Base-by-base conservation (phyloP, 2,329 filamentous ascomycete genomes). In the Alternaria alternata region DNA sequence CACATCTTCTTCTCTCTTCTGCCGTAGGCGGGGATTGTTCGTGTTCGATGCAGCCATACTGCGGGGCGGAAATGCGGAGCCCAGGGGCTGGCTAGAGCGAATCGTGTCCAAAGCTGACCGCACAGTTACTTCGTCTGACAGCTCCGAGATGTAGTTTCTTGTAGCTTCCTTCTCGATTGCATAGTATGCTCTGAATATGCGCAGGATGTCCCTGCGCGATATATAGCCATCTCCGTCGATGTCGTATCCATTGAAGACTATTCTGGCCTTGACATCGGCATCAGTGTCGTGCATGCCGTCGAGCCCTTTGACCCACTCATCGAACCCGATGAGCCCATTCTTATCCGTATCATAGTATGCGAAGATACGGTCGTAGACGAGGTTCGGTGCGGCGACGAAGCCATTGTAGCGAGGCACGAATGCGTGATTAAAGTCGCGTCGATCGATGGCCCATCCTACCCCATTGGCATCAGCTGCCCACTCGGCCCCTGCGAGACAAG, bases 301-400 rank as follows among this genome's bases (percentile, higher is more conserved):
- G 48, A 97, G 83, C 1, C 93, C 95, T 58, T 90, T 88, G 24
- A 98, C 81, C 73, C 97, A 99, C 75, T 99, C 95, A 49, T 92
- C 86, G 68, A 99, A 98, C 7, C 92, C 91, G 70, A 99, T 97
- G 7, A 96, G 82, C 22, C 91, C 91, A 74, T 99, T 93, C 42
- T 88, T 86, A 76, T 98, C 94, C 32, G 89, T 91, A 78, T 99
- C 95, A 77, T 97, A 99, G 77, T 97, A 97, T 51, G 91, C 88
- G 79, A 98, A 99, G 87, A 97, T 95, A 67, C 95, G 91, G 76
- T 99, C 94, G 74, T 96, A 95, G 60, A 99, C 92, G 14, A 97
- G 86, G 75, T 96, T 97, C 1, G 94, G 92, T 0, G 90, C 86
- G 11, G 91, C 88, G 56, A 93, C 89, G 32, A 90, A 87, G 59